Evolutionary conservation across 1,284 basidiomycete species (phyloP), one percentile per base, ranked within the genome.

Genomic region (Trichosporon sp.): DNA sequence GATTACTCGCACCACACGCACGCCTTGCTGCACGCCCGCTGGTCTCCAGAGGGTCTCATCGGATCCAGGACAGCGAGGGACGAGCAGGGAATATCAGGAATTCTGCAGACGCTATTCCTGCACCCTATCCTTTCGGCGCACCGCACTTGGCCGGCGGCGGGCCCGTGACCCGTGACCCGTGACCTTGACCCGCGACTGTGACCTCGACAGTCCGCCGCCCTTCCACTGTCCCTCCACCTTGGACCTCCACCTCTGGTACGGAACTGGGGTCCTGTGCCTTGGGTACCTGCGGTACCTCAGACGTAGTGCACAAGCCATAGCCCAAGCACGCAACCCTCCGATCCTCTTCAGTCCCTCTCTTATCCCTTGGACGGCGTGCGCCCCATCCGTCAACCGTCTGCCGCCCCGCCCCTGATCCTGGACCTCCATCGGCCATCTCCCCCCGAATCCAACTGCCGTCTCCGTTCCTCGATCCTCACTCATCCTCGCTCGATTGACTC

Each of bases 341-440:
- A 54, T 54, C 51, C 51, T 10, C 51, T 54, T 21, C 35, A 37
- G 35, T 37, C 35, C 35, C 35, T 26, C 35, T 4, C 35, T 5
- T 4, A 2, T n/a, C 14, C 16, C 48, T 51, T 16, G 5, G n/a
- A 16, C 16, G 48, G 12, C 48, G 48, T 16, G 12, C 48, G 48
- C 48, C 48, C 12, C 48, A 12, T n/a, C n/a, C 48, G n/a, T 43
- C 56, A 35, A 32, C 59, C 14, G 32, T 19, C 59, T 35, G 59
- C 59, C 59, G 59, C 56, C 56, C 56, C 56, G 31, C 59, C 59
- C 32, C 26, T 35, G 56, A 61, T 35, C 59, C 59, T 63, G 31
- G 59, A 35, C 59, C 59, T 16, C 59, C 31, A 63, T 61, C 56
- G 56, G 56, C 26, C 56, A 61, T 61, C 56, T 61, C 56, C 56